Base-by-base conservation (phyloP, 108 stramenopile species). In the Cyclostephanos tholiformis region DNA sequence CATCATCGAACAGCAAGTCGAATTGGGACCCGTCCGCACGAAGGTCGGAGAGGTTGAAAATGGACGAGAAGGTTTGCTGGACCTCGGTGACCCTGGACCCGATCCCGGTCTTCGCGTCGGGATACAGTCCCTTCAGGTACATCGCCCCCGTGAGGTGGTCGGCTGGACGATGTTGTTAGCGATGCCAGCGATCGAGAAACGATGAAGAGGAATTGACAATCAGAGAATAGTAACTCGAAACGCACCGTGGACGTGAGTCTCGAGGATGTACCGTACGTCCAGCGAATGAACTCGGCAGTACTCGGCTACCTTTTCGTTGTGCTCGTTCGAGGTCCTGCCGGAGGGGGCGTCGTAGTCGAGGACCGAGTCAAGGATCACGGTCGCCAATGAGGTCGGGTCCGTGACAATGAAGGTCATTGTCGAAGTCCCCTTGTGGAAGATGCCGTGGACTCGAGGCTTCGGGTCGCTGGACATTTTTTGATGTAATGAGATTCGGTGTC, bases 101-200 rank as follows among this genome's bases (percentile, higher is more conserved):
- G 43, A 84, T 79, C 6, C 79, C 78, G 20, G 83, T 79, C 51
- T 76, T 65, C 46, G 78, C 78, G 6, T 10, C 52, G 17, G 83
- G 83, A 44, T 72, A 84, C 14, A 36, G 36, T 41, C 14, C 49
- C 36, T 79, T 79, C 19, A 84, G 23, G 52, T 69, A 75, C n/a
- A 52, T 17, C 2, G 82, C 82, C 30, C 82, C 83, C 38, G 83
- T 84, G 16, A 84, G 36, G 53, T 84, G 83, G 67, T 84, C 83
- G 55, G 83, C 76, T 65, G 43, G 17, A 62, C 11, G 52, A 22
- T 4, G 20, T 7, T 29, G 61, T 20, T 36, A 26, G 27, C 8
- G 26, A 36, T 39, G 29, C 17, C 8, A 62, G 20, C 20, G 32
- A 62, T 62, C 1, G 61, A 11, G 6, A 14, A 19, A 53, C 19